Base-by-base conservation (phyloP, 164 flowering plant species). In the Annona cherimola region DNA sequence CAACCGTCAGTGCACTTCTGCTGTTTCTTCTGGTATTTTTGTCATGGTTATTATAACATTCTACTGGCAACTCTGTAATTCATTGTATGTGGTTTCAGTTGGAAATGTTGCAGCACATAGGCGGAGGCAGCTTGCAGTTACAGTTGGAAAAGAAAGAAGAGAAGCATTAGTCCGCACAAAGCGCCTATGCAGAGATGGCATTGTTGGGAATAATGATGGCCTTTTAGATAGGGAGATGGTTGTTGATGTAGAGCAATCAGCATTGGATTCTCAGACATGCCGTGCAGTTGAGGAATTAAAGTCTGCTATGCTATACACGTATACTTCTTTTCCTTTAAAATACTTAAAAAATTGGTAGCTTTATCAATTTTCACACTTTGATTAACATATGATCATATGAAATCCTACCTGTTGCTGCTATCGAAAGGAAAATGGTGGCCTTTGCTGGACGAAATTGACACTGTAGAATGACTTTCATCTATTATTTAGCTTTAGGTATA, bases 61-160 rank as follows among this genome's bases (percentile, higher is more conserved):
- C 43, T 3, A 8, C 0, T 63, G 43, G 67, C 67, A 39, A 11
- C 5, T 11, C 26, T 20, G 14, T 57, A 60, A 70, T 42, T 16
- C 60, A 11, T 35, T 59, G 42, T 74, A 46, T 63, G 20, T 65
- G 39, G 66, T 66, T 73, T 35, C 79, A 95, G 99, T 91, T 70
- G 93, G 97, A 65, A 86, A 74, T 74, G 81, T 77, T 43, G 99
- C 99, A 66, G 89, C 86, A 8, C 80, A 82, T 42, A 72, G 90
- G 72, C 81, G 99, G 76, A 81, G 94, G 73, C 90, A 87, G 75
- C 84, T 85, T 72, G 99, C 98, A 2, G 88, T 89, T 35, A 72
- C 87, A 4, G 86, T 93, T 45, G 88, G 90, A 42, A 95, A 93
- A 70, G 99, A 95, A 76, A 86, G 97, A 75, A 83, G 98, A 74